These are phyloP conservation scores for Penicillium griseofulvum DNA, from an alignment of 2,329 filamentous ascomycete species.

Conservation along the genomic window DNA sequence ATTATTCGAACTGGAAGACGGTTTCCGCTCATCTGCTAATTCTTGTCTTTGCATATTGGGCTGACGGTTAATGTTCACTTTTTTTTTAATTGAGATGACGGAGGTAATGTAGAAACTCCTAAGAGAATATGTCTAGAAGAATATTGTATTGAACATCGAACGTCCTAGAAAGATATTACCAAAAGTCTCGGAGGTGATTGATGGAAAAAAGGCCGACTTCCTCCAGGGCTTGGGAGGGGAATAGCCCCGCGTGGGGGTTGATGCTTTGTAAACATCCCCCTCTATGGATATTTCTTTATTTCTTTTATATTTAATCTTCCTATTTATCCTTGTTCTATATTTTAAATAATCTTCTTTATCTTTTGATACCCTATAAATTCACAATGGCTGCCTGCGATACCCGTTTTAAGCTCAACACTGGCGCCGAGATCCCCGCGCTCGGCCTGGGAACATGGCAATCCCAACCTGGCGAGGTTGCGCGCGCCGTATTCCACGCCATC, in stretches of 20 bases:
- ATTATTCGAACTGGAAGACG: slow-evolving; percentile 2
- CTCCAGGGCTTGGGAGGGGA: not conserved
- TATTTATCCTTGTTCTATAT: not conserved
- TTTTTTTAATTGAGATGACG: not conserved
- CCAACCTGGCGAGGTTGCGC: slow-evolving; percentile 56
- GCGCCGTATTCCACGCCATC: slow-evolving; percentile 60
- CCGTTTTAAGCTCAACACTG: slow-evolving; percentile 63
- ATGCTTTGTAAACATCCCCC: not conserved
- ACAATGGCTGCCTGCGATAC: slow-evolving; percentile 54
- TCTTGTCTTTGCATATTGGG: not conserved
- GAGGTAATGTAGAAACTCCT: not conserved
- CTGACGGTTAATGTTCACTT: not conserved
- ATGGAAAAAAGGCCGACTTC: slow-evolving; percentile 17
- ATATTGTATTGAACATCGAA: too few relatives aligned
- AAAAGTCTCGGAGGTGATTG: slow-evolving; percentile 13
- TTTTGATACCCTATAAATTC: slow-evolving; percentile 7
- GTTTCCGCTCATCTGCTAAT: slow-evolving; percentile 6
- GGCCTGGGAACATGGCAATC: slow-evolving; percentile 68
- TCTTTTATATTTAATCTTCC: not conserved
- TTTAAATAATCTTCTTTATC: not conserved
- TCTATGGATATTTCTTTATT: not conserved
- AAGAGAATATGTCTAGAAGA: not conserved
- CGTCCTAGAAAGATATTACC: not conserved
- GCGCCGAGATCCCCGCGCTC: slow-evolving; percentile 61
- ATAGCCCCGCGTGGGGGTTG: slow-evolving; percentile 13